phyloP scores from a whole-genome alignment of 2,329 filamentous ascomycete genomes.

The Penicillium sp. region DNA sequence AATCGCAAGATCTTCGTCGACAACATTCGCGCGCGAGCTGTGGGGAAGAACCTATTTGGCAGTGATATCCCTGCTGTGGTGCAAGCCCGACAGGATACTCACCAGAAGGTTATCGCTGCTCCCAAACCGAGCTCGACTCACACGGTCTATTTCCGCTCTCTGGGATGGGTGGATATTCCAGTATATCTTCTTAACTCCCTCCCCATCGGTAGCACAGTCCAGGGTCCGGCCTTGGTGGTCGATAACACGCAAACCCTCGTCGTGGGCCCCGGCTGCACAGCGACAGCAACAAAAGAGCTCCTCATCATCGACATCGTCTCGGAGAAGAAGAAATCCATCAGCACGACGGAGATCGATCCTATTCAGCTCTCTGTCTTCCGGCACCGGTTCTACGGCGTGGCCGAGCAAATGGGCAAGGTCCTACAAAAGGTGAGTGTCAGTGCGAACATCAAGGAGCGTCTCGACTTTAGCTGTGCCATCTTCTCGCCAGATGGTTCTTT shows the following conservation, averaged over 20 bases:
- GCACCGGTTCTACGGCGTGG: conserved; percentile 59
- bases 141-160: conserved; percentile 38
- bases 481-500: conserved; percentile 73
- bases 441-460: conserved; percentile 77
- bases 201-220: conserved; percentile 32
- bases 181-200: conserved; percentile 38
- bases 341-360: conserved; percentile 43
- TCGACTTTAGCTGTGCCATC: conserved; percentile 79
- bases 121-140: conserved; percentile 50
- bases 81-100: conserved; percentile 53
- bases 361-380: conserved; percentile 56
- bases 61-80: conserved; percentile 66
- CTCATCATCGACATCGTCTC: conserved; percentile 90
- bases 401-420: conserved; percentile 58
- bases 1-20: conserved; percentile 84
- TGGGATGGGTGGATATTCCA: conserved; percentile 33
- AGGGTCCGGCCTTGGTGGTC: conserved; percentile 80
- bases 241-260: conserved; percentile 78
- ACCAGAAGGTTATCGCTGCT: conserved; percentile 58
- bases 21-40: conserved; percentile 82
- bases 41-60: conserved; percentile 62
- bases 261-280: conserved; percentile 72
- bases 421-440: conserved; percentile 56
- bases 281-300: too few relatives aligned
- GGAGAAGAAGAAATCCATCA: conserved; percentile 61